Evolutionary conservation across 805 yeast species (phyloP).

Genomic region (Ogataea corticis): DNA sequence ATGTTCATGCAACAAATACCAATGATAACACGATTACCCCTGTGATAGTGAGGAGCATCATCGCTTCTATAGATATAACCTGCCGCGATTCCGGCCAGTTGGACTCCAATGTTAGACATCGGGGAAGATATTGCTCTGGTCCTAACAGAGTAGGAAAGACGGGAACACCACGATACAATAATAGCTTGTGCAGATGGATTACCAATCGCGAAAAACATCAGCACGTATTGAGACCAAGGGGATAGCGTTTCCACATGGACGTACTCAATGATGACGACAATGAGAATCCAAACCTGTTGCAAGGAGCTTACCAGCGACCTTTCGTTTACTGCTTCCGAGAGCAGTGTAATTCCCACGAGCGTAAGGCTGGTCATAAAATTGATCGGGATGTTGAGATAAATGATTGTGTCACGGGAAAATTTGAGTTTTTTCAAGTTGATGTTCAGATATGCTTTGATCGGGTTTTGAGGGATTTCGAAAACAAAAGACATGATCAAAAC

Average conservation of each 20-base stretch:
- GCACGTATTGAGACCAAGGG: constrained; percentile 17
- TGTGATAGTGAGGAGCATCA: constrained; percentile 55
- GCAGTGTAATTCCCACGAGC: constrained; percentile 34
- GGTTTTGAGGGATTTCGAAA: constrained; percentile 35
- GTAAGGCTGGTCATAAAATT: constrained; percentile 35
- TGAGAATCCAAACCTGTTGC: constrained; percentile 19
- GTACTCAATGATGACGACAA: constrained; percentile 15
- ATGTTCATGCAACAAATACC: constrained; percentile 35
- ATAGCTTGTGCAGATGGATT: constrained; percentile 48
- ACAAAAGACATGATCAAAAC: constrained; percentile 45
- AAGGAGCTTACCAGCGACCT: constrained; percentile 15
- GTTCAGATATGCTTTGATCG: constrained; percentile 42
- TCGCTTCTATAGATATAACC: constrained; percentile 54
- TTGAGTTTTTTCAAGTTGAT: constrained; percentile 46
- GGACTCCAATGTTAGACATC: constrained; percentile 56
- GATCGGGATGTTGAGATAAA: constrained; percentile 49
- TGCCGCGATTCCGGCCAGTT: constrained; percentile 49
- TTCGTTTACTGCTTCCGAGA: constrained; percentile 35
- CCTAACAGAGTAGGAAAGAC: constrained; percentile 60
- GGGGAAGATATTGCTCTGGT: constrained; percentile 61
- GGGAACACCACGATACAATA: constrained; percentile 57
- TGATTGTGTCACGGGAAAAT: constrained; percentile 48
- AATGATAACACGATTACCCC: constrained; percentile 49
- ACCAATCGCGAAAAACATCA: constrained; percentile 31
- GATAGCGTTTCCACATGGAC: constrained; percentile 4